These are phyloP conservation scores for Penicillium cataractarum DNA, from an alignment of 495 filamentous ascomycete species.

Conservation along the genomic window DNA sequence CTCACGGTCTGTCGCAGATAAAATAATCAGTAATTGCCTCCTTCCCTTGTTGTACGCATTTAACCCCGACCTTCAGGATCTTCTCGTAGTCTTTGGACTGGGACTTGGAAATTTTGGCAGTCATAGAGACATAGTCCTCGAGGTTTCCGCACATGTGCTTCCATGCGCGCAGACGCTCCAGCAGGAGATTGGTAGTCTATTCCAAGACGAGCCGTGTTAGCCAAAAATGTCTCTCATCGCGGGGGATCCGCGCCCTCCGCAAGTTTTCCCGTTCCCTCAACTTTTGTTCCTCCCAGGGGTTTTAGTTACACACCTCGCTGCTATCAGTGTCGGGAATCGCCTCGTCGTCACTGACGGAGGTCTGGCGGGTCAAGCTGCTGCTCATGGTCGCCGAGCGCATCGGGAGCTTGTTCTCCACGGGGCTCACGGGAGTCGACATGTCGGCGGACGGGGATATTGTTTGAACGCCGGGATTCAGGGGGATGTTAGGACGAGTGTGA, in stretches of 20 bases:
- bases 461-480: conserved; percentile 3
- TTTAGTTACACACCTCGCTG: conserved; percentile 61
- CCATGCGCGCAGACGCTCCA: conserved; percentile 88
- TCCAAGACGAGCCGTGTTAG: conserved; percentile 19
- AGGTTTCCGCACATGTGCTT: conserved; percentile 91
- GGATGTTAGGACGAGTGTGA: background rate
- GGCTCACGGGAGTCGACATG: conserved; percentile 42
- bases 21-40: background rate
- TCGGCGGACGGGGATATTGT: conserved; percentile 6
- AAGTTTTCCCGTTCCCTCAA: background rate
- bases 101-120: conserved; percentile 80
- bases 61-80: conserved; percentile 72
- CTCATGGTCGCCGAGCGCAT: conserved; percentile 57
- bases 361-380: conserved; percentile 47
- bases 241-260: background rate
- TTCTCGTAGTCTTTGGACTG: conserved; percentile 96
- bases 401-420: conserved; percentile 52
- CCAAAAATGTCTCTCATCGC: background rate
- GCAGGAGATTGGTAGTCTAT: conserved; percentile 74
- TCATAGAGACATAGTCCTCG: conserved; percentile 82
- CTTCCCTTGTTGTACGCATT: background rate
- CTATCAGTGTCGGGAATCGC: conserved; percentile 79
- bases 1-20: conserved; percentile 67
- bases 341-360: conserved; percentile 57
- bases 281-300: background rate